phyloP scores from a whole-genome alignment of 2,329 filamentous ascomycete species.

The Zarea fungicola region DNA sequence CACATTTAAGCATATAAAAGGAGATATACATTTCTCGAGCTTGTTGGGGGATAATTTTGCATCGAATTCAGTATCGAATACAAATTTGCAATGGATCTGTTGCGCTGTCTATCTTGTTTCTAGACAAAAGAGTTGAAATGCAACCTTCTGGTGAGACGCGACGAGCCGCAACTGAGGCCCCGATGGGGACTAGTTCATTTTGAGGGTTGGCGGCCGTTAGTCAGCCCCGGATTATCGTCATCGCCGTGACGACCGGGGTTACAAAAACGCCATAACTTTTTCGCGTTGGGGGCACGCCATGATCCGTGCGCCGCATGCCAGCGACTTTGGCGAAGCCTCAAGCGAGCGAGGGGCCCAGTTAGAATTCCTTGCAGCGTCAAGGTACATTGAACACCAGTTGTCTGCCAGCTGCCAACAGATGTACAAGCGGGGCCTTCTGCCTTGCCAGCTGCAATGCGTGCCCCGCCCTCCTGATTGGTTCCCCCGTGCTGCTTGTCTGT shows the following conservation, averaged over 20 bases:
- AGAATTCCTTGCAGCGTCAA: not conserved
- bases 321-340: not conserved
- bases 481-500: not conserved
- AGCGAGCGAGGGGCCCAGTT: not conserved
- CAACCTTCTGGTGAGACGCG: conserved; percentile 8
- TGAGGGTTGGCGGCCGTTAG: not conserved
- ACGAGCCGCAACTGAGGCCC: not conserved
- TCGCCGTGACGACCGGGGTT: conserved; percentile 29
- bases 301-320: conserved; percentile 13
- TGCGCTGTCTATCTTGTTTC: not conserved
- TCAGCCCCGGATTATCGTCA: conserved; percentile 22
- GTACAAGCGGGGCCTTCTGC: not conserved
- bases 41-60: not conserved
- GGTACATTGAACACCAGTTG: not conserved
- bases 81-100: not conserved
- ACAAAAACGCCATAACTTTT: not conserved
- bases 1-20: not conserved
- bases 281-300: not conserved
- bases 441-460: not conserved
- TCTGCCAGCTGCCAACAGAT: not conserved
- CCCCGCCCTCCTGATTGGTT: no score
- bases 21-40: not conserved
- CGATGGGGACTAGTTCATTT: not conserved
- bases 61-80: not conserved
- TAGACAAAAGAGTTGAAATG: not conserved